Base-by-base conservation (phyloP, 2,329 filamentous ascomycete species). In the Alternaria solani region DNA sequence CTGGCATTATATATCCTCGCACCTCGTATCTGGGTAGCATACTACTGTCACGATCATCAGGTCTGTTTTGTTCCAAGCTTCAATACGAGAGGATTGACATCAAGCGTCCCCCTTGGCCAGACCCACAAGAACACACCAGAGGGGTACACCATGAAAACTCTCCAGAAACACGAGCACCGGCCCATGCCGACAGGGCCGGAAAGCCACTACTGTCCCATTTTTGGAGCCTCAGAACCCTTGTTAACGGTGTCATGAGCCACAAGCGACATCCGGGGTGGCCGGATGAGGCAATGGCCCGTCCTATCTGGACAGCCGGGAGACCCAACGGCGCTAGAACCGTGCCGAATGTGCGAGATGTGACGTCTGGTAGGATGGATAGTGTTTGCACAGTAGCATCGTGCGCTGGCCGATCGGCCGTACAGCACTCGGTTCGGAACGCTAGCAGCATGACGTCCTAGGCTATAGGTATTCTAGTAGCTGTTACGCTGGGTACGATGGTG, bases 301-400 rank as follows among this genome's bases (percentile, higher is more conserved):
- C 26, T 51, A 51, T 51, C 20, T 8, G 32, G 46, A 36, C 20
- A 49, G 20, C 20, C 26, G 30, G 46, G 25, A 49, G 25, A 26
- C 46, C 46, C 6, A 49, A 18, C 34, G 30, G 25, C 18, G 25
- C 32, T 28, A n/a, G 16, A 43, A 41, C 7, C 20, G 11, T 42
- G 38, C 54, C 46, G 30, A 53, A 28, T 39, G 48, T 58, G 54
- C 56, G 56, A 53, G 56, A 41, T 47, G 56, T 58, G 56, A 58
- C 56, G 56, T 58, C 23, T 28, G 18, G 25, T 28, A 20, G 25
- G 32, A 48, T 48, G 46, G 25, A 48, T 34, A 23, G 34, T 30
- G 46, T 11, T 4, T 48, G 46, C 28, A 23, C n/a, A 47, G 18
- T 46, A 51, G 47, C 47, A 57, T 52, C 41, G 55, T 38, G 56